phyloP scores from a whole-genome alignment of 78 protist species.

The Creolimax fragrantissima region DNA sequence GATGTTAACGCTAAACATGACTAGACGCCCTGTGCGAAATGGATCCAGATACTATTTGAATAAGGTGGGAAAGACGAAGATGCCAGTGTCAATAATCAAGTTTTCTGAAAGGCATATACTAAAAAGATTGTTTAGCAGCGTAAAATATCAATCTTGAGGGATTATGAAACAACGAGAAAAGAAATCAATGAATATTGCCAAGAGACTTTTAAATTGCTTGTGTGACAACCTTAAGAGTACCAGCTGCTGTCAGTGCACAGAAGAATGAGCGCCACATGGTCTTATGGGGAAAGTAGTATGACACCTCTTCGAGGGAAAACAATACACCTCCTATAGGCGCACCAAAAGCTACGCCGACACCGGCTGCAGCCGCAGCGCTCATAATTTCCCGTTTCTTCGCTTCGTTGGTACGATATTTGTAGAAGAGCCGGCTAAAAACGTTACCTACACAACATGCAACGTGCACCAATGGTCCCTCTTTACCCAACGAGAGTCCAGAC shows the following conservation, averaged over 20 bases:
- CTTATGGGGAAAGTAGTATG: slow-evolving; percentile 44
- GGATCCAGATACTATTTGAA: slow-evolving; percentile 22
- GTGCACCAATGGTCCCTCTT: slow-evolving; percentile 61
- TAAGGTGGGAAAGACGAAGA: too few species aligned
- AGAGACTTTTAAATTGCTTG: too few species aligned
- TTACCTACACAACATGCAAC: not conserved
- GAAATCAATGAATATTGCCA: too few species aligned
- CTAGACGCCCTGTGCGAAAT: slow-evolving; percentile 5
- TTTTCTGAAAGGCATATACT: too few species aligned
- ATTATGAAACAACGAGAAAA: too few species aligned
- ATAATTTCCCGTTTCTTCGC: slow-evolving; percentile 39
- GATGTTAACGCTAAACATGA: slow-evolving; percentile 22
- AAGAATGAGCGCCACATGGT: slow-evolving; percentile 50
- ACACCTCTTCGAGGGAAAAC: slow-evolving; percentile 49
- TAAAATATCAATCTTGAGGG: too few species aligned
- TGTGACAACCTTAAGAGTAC: not conserved
- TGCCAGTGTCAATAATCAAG: too few species aligned
- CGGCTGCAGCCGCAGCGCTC: slow-evolving; percentile 56
- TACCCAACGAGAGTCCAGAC: slow-evolving; percentile 47
- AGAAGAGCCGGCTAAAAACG: not conserved
- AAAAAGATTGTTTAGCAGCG: too few species aligned
- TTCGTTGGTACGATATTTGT: slow-evolving; percentile 1
- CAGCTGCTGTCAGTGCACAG: slow-evolving; percentile 37
- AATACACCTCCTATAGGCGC: slow-evolving; percentile 64
- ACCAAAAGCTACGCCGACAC: slow-evolving; percentile 50